Percentiles rank a stretch among this genome's conserved stretches.
Conservation (phyloP, 345 rosid species). For the Lagerstroemia speciosa region DNA sequence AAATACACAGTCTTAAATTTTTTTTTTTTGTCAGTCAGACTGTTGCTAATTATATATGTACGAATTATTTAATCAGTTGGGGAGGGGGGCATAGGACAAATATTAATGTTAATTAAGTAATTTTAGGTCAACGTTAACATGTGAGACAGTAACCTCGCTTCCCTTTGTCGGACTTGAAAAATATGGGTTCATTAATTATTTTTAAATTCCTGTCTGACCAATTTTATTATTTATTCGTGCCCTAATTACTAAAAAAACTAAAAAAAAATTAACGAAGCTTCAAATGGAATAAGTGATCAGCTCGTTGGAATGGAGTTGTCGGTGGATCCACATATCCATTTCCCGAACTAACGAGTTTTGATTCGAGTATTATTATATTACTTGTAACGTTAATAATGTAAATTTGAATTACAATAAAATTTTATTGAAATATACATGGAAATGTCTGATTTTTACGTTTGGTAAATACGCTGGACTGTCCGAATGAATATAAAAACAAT, state of each 20-base stretch:
- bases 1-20: neutral
- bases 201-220: neutral
- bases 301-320: neutral
- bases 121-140: conserved; percentile 16
- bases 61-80: neutral
- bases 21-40: neutral
- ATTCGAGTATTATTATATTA: too few species aligned
- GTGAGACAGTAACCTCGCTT: conserved; percentile 4
- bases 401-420: too few species aligned
- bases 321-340: neutral
- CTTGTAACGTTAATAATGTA: too few species aligned
- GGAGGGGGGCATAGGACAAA: conserved; percentile 6
- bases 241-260: neutral
- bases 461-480: too few species aligned
- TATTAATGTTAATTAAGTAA: conserved; percentile 4
- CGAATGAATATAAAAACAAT: too few species aligned
- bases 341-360: too few species aligned
- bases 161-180: conserved; percentile 2
- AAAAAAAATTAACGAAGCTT: neutral
- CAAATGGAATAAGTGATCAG: neutral
- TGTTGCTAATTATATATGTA: neutral
- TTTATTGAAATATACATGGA: too few species aligned
- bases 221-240: neutral
- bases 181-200: neutral
- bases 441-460: too few species aligned